Evolutionary conservation across 2,329 filamentous ascomycete genomes (phyloP).

Genomic region (Sclerotinia minor): DNA sequence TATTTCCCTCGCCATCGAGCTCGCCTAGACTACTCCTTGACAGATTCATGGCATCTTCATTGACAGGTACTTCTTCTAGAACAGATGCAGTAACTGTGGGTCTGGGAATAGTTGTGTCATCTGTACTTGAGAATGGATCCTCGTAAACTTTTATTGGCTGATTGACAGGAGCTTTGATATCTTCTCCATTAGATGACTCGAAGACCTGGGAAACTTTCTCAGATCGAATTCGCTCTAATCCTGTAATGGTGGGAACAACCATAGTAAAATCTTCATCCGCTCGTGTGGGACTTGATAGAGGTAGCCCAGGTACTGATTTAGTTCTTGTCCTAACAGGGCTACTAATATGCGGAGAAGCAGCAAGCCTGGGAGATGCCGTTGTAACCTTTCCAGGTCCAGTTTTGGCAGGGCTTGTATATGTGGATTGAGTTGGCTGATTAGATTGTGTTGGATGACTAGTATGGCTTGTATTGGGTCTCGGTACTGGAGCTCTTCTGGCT

Average conservation of each 20-base stretch:
- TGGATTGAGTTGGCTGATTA: constrained; percentile 39
- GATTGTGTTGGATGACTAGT: constrained; percentile 41
- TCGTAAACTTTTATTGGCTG: constrained; percentile 56
- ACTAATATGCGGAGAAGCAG: constrained; percentile 29
- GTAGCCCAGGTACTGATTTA: constrained; percentile 29
- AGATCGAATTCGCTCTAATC: constrained; percentile 39
- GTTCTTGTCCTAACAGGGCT: constrained; percentile 32
- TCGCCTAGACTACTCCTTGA: constrained; percentile 30
- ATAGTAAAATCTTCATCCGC: constrained; percentile 56
- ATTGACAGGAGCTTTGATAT: constrained; percentile 34
- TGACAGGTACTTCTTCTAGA: constrained; percentile 60
- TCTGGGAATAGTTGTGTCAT: constrained; percentile 50
- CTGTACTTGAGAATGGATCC: constrained; percentile 55
- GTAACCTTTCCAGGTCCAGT: constrained; percentile 35
- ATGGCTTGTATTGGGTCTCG: constrained; percentile 42
- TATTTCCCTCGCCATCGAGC: constrained; percentile 28
- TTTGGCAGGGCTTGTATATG: constrained; percentile 48
- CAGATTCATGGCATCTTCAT: constrained; percentile 48
- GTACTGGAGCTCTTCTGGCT: constrained; percentile 34
- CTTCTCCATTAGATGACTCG: constrained; percentile 46
- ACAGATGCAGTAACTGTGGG: constrained; percentile 51
- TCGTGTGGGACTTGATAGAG: constrained; percentile 46
- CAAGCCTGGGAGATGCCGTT: constrained; percentile 25
- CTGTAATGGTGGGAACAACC: constrained; percentile 51
- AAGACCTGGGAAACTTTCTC: constrained; percentile 43